Evolutionary conservation across 2,329 filamentous ascomycete genomes (phyloP).

Genomic region (Trichoderma sp.): DNA sequence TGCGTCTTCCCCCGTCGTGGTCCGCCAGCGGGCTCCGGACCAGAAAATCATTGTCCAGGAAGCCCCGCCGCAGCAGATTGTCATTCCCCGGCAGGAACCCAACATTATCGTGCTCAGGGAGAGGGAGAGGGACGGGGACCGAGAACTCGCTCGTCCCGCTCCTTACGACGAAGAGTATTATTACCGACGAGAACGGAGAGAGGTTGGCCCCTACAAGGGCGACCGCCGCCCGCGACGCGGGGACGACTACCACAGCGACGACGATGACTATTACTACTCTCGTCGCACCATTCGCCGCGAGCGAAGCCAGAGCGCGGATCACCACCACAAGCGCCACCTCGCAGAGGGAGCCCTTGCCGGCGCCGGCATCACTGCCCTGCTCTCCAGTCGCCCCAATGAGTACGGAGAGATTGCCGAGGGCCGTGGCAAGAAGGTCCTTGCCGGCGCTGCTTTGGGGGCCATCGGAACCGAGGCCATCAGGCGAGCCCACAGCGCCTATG

Average conservation of each 20-base stretch:
- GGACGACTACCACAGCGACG: constrained; percentile 47
- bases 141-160: constrained; percentile 36
- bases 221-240: constrained; percentile 44
- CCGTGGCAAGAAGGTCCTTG: constrained; percentile 59
- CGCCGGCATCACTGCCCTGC: constrained; percentile 61
- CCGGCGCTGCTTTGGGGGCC: constrained; percentile 63
- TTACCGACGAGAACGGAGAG: constrained; percentile 50
- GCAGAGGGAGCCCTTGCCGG: constrained; percentile 67
- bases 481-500: constrained; percentile 62
- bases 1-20: constrained; percentile 54
- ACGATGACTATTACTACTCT: constrained; percentile 52
- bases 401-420: constrained; percentile 53
- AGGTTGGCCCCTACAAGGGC: constrained; percentile 45
- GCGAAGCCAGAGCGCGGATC: constrained; percentile 49
- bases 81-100: constrained; percentile 50
- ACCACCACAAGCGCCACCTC: constrained; percentile 59
- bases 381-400: constrained; percentile 56
- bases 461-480: constrained; percentile 62
- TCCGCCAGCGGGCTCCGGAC: constrained; percentile 57
- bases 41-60: constrained; percentile 64
- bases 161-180: constrained; percentile 53
- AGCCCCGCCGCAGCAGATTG: constrained; percentile 54
- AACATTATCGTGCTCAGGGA: constrained; percentile 48
- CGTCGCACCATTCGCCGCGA: constrained; percentile 52
- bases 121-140: constrained; percentile 47